Conservation (phyloP, 2,329 filamentous ascomycete species). For the Coniella lustricola region DNA sequence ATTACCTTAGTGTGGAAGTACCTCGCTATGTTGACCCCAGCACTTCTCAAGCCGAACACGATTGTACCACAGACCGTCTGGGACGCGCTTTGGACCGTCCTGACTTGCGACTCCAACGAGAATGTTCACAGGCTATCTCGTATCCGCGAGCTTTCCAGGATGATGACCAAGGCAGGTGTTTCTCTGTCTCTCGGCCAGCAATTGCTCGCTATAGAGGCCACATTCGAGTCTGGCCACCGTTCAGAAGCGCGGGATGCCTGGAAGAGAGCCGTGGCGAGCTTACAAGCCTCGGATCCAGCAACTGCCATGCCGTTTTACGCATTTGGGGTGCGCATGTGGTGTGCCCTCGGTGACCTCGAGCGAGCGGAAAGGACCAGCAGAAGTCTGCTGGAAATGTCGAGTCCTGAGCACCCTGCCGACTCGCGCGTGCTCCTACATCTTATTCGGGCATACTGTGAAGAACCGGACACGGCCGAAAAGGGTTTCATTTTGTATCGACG, state of each 20-base stretch:
- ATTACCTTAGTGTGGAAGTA: slow-evolving; percentile 37
- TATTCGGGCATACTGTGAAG: slow-evolving; percentile 58
- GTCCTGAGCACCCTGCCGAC: slow-evolving; percentile 35
- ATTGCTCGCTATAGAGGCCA: slow-evolving; percentile 60
- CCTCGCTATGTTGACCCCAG: slow-evolving; percentile 40
- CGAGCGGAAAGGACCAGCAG: slow-evolving; percentile 51
- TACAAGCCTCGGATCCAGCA: slow-evolving; percentile 27
- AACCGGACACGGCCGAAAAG: slow-evolving; percentile 39
- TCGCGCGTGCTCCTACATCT: slow-evolving; percentile 57
- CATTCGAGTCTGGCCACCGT: slow-evolving; percentile 56
- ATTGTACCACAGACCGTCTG: slow-evolving; percentile 55
- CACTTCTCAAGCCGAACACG: slow-evolving; percentile 39
- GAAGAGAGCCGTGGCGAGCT: slow-evolving; percentile 47
- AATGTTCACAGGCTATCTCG: slow-evolving; percentile 53
- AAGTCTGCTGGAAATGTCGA: slow-evolving; percentile 37
- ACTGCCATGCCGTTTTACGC: slow-evolving; percentile 43
- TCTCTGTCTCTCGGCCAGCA: slow-evolving; percentile 50
- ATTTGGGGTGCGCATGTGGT: slow-evolving; percentile 60
- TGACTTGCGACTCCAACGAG: slow-evolving; percentile 44
- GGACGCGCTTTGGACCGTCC: slow-evolving; percentile 58
- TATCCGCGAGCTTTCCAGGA: slow-evolving; percentile 54
- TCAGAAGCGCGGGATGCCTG: slow-evolving; percentile 56
- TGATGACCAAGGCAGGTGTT: slow-evolving; percentile 55
- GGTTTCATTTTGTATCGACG: slow-evolving; percentile 64
- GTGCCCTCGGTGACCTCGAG: slow-evolving; percentile 48